Conservation (phyloP, 768 basidiomycete genomes). For the Leccinum olivaceopallidum region DNA sequence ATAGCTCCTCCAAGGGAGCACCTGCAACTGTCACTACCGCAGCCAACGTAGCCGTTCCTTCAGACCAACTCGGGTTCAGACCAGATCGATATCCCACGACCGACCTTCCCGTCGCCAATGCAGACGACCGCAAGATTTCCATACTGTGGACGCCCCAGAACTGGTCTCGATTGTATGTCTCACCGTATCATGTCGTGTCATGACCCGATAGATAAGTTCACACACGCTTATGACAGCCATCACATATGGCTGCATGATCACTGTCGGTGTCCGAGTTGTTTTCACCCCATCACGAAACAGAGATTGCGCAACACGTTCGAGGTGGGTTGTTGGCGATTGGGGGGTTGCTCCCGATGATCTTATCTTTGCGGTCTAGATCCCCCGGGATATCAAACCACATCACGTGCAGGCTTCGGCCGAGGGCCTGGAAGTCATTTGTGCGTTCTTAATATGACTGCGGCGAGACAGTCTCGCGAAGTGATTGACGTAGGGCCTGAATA, state of each 20-base stretch:
- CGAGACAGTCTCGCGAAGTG: background rate
- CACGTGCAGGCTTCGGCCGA: conserved; percentile 53
- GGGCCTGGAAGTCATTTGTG: conserved; percentile 78
- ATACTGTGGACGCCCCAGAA: conserved; percentile 72
- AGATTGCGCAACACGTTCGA: conserved; percentile 85
- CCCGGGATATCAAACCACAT: conserved; percentile 66
- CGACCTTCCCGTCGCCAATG: conserved; percentile 53
- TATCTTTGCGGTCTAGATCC: conserved; percentile 54
- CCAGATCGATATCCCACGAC: conserved; percentile 14
- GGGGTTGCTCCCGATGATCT: background rate
- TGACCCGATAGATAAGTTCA: background rate
- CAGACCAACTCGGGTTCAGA: conserved; percentile 33
- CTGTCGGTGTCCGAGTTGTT: conserved; percentile 85
- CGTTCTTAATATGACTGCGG: conserved; percentile 24
- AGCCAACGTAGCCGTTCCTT: conserved; percentile 14
- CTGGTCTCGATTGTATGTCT: conserved; percentile 77
- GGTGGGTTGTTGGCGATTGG: conserved; percentile 38
- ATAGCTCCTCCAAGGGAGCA: background rate
- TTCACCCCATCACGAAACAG: conserved; percentile 87
- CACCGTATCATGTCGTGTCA: background rate
- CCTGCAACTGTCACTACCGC: conserved; percentile 6
- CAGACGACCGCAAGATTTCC: conserved; percentile 60
- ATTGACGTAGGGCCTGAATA: conserved; percentile 23
- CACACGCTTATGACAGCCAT: conserved; percentile 58
- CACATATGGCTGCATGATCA: conserved; percentile 93